Percentiles rank a stretch among this genome's conserved stretches.
These are phyloP conservation scores for Xylaria curta DNA, from an alignment of 495 filamentous ascomycete genomes.

Conservation along the genomic window DNA sequence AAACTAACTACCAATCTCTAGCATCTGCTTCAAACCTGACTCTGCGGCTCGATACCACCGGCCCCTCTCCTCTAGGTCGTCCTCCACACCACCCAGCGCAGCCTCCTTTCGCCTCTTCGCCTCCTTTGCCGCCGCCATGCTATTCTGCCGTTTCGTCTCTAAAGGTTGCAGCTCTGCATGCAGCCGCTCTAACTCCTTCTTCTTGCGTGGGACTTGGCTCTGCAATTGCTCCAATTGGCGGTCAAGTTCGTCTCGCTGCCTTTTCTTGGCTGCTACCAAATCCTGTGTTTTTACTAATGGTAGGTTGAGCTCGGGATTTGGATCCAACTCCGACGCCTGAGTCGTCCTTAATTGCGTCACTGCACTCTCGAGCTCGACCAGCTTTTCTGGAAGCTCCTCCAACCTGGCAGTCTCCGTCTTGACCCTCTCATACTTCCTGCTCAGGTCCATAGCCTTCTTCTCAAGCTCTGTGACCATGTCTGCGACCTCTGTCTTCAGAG, in stretches of 20 bases:
- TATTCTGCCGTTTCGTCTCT: slow-evolving; percentile 72
- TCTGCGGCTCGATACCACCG: slow-evolving; percentile 82
- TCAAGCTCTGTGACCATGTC: slow-evolving; percentile 76
- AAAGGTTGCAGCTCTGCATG: slow-evolving; percentile 73
- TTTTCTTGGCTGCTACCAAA: slow-evolving; percentile 64
- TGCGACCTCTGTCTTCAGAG: slow-evolving; percentile 80
- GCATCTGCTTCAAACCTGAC: slow-evolving; percentile 67
- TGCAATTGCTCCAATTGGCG: slow-evolving; percentile 70
- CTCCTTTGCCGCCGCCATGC: slow-evolving; percentile 74
- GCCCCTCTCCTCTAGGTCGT: slow-evolving; percentile 82
- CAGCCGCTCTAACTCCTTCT: slow-evolving; percentile 72
- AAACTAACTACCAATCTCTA: slow-evolving; percentile 49
- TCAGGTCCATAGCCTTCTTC: slow-evolving; percentile 65
- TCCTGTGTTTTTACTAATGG: slow-evolving; percentile 65
- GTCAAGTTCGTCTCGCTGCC: slow-evolving; percentile 68
- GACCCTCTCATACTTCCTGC: slow-evolving; percentile 64
- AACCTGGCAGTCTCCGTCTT: slow-evolving; percentile 66
- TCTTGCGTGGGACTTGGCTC: slow-evolving; percentile 70
- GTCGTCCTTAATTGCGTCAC: slow-evolving; percentile 60
- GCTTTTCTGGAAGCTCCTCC: slow-evolving; percentile 65
- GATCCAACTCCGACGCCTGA: slow-evolving; percentile 39
- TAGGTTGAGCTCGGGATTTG: slow-evolving; percentile 55
- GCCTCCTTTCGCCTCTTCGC: slow-evolving; percentile 79
- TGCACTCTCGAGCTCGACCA: slow-evolving; percentile 65
- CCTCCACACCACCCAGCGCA: slow-evolving; percentile 67